Evolutionary conservation across 2,329 filamentous ascomycete species (phyloP), one percentile per base, ranked within the genome.

Genomic region (Stemphylium lycopersici): DNA sequence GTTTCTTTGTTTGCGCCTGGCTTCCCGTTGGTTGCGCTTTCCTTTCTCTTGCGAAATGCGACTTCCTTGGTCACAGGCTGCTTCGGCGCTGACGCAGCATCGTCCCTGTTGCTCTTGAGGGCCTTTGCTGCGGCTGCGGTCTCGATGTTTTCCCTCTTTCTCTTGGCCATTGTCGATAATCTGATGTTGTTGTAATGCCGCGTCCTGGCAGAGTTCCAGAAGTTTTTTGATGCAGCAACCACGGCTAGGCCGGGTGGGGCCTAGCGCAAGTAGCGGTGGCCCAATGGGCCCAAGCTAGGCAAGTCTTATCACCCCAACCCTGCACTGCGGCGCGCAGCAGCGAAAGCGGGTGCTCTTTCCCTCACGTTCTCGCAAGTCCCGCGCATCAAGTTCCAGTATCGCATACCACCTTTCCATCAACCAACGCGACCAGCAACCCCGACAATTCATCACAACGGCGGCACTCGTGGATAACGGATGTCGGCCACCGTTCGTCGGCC

Each of bases 381-480:
- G 52, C 52, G 62, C 68, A 66, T 66, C 69, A 63, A 63, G 58
- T 58, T 58, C 56, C 64, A 56, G 61, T 53, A 67, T 65, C 56
- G 62, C 56, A 60, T 56, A 65, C 58, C 62, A 69, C 66, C 63
- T 63, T 61, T 67, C 48, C 72, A 75, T 74, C 70, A 74, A 70
- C 70, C 51, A 61, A 61, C 62, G 63, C 65, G 61, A 59, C 55
- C 60, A 51, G 58, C 52, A 65, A 65, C 51, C 52, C 58, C 59
- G 47, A 58, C 61, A 74, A 73, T 69, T 63, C 71, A 71, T 72
- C 73, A 75, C 65, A 62, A 70, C 72, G 73, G 72, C 73, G 69
- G 65, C 73, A 70, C 69, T 72, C 68, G 72, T 75, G 74, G 74
- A 77, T 74, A 75, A 78, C 79, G 76, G 78, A 80, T 80, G 78